Evolutionary conservation across 2,329 filamentous ascomycete genomes (phyloP), one percentile per base, ranked within the genome.

Genomic region (Rhynchosporium graminicola): DNA sequence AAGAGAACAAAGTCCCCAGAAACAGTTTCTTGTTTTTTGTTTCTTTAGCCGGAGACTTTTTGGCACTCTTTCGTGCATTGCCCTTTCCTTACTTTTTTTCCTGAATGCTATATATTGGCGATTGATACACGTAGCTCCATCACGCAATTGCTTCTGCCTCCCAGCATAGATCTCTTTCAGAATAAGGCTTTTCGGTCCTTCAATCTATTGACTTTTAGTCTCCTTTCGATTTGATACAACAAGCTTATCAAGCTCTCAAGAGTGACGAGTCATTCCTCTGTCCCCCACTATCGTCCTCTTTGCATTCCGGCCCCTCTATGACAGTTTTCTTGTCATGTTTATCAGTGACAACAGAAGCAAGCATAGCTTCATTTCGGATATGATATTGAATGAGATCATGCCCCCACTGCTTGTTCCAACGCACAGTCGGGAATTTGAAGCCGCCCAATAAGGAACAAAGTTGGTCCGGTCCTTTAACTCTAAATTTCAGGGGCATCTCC

Each of bases 371-470:
- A 52, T 52, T 52, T 52, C 48, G 31, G 48, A 7, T 31, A n/a
- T 48, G 48, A n/a, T 38, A 12, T 33, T 13, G 13, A 51, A 51
- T 51, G 47, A 51, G 47, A 51, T 51, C 47, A 51, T 38, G 48
- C 31, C 48, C 48, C 48, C 48, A 52, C 48, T 50, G 31, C 31
- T 15, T n/a, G 6, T 7, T 52, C 48, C 48, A 52, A 31, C 48
- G 48, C 48, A 52, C 31, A 36, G 10, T n/a, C 20, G 20, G n/a
- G 5, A 51, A 4, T 13, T 38, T 20, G n/a, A 33, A 52, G 55
- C 7, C 55, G 57, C 61, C 61, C 61, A 45, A 62, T 47, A 56
- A 36, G 48, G 48, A 52, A 43, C 31, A 59, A 55, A 10, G 48
- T 54, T 52, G 55, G 33, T 62, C 31, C 54, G 42, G 31, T 40